Percentiles rank a stretch among this genome's conserved stretches.
These are phyloP conservation scores for Polytrichum commune DNA, from an alignment of 225 moss, liverwort and hornwort species.

Conservation along the genomic window DNA sequence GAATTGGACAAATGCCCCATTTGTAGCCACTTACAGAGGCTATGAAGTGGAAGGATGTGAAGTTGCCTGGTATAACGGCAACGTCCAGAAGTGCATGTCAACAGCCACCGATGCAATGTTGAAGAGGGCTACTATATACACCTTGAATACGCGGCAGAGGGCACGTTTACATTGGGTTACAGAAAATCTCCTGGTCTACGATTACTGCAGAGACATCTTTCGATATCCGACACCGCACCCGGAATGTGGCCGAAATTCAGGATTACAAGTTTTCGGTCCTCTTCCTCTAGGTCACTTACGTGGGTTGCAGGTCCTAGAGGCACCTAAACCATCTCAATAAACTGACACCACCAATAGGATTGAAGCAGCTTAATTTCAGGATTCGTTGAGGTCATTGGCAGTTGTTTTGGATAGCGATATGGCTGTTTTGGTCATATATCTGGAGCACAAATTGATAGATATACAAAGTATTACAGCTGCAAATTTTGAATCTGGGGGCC, in stretches of 20 bases:
- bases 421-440: no score
- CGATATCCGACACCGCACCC: constrained; percentile 28
- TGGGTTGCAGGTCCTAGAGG: constrained; percentile 25
- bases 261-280: constrained; percentile 53
- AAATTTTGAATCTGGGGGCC: no score
- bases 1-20: constrained; percentile 48
- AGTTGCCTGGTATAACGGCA: constrained; percentile 20
- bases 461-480: no score
- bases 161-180: constrained; percentile 50
- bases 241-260: constrained; percentile 45
- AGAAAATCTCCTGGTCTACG: constrained; percentile 38
- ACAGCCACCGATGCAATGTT: constrained; percentile 31
- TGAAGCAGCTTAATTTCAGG: no score
- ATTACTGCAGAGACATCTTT: constrained; percentile 49
- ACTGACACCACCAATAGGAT: no score
- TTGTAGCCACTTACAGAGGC: constrained; percentile 35
- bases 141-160: constrained; percentile 15
- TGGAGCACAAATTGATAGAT: no score
- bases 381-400: no score
- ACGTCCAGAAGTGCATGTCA: constrained; percentile 25
- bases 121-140: constrained; percentile 31
- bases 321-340: constrained; percentile 22
- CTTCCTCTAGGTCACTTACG: constrained; percentile 44
- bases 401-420: no score
- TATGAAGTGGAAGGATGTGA: constrained; percentile 31